Percentiles rank a stretch among this genome's conserved stretches.
Conservation (phyloP, 2,329 filamentous ascomycete genomes). For the Metarhizium robertsii region DNA sequence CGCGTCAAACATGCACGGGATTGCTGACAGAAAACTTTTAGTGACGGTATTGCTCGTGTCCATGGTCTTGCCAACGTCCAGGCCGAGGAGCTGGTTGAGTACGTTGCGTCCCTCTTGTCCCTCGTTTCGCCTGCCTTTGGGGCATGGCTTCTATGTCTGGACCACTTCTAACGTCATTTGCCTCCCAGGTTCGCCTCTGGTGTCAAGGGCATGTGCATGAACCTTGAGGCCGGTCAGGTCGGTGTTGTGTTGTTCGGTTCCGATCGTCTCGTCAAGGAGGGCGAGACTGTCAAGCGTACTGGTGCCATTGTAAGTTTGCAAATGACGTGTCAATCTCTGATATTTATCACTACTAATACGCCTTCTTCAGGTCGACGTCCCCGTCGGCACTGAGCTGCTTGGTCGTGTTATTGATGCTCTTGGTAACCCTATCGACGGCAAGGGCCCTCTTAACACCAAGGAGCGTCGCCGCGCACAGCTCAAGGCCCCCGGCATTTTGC, state of each 20-base stretch:
- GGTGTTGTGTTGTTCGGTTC: constrained; percentile 99
- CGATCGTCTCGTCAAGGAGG: constrained; percentile 99
- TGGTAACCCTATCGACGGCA: constrained; percentile 98
- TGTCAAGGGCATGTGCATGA: constrained; percentile 99
- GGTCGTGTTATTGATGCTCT: constrained; percentile 98
- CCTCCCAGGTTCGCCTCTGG: constrained; percentile 83
- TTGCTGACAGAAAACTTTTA: constrained; percentile 34
- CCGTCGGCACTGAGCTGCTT: constrained; percentile 85
- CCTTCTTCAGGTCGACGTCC: constrained; percentile 75
- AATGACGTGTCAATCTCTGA: not conserved
- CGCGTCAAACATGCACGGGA: not conserved
- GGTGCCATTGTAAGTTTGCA: constrained; percentile 78
- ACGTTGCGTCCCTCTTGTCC: constrained; percentile 35
- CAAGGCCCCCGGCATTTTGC: constrained; percentile 97
- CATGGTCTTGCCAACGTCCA: constrained; percentile 99
- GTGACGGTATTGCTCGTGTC: constrained; percentile 99
- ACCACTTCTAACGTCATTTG: constrained; percentile 10
- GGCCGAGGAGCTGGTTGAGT: constrained; percentile 99
- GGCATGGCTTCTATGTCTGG: not conserved
- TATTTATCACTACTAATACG: constrained; percentile 14
- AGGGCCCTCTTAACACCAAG: constrained; percentile 89
- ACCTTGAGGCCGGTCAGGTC: constrained; percentile 99
- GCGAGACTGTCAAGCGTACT: constrained; percentile 99
- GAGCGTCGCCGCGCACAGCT: constrained; percentile 94
- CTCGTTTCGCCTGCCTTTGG: not conserved